These are phyloP conservation scores for Neophaeococcomyces mojaviensis DNA, from an alignment of 2,329 filamentous ascomycete genomes.

Conservation along the genomic window DNA sequence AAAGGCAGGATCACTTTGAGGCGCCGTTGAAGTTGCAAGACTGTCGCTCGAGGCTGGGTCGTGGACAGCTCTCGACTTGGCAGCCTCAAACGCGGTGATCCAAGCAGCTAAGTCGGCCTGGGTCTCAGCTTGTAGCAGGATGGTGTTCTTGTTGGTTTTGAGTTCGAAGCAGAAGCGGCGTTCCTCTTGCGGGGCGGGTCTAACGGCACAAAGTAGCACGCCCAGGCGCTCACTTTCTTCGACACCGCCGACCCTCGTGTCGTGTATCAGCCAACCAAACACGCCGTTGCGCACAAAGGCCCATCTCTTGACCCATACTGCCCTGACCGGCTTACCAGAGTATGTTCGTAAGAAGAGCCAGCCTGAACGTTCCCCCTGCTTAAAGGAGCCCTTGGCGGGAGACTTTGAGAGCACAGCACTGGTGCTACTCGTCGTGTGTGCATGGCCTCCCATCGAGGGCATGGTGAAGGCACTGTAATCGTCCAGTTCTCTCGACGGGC, in stretches of 20 bases:
- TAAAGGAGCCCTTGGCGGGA: slow-evolving; percentile 45
- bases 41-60: slow-evolving; percentile 51
- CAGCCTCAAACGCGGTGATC: slow-evolving; percentile 87
- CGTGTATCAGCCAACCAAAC: slow-evolving; percentile 88
- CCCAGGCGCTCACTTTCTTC: slow-evolving; percentile 95
- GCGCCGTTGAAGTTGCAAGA: slow-evolving; percentile 42
- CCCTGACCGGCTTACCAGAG: slow-evolving; percentile 79
- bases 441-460: slow-evolving; percentile 67
- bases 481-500: slow-evolving; percentile 85
- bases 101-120: slow-evolving; percentile 89
- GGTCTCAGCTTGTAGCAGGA: slow-evolving; percentile 86
- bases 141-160: slow-evolving; percentile 89
- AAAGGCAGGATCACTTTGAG: slow-evolving; percentile 63
- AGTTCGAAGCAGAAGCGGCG: slow-evolving; percentile 96
- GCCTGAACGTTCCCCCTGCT: slow-evolving; percentile 70
- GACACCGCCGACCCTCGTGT: slow-evolving; percentile 70
- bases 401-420: slow-evolving; percentile 35
- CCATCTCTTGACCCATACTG: slow-evolving; percentile 87
- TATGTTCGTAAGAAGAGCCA: slow-evolving; percentile 82
- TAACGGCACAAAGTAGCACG: slow-evolving; percentile 85
- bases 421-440: slow-evolving; percentile 47
- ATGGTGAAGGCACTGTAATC: slow-evolving; percentile 88
- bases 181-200: slow-evolving; percentile 85
- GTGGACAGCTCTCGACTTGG: slow-evolving; percentile 87
- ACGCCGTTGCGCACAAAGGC: slow-evolving; percentile 94